Evolutionary conservation across 805 yeast species (phyloP).

Genomic region (Jamesozyma hellenica): DNA sequence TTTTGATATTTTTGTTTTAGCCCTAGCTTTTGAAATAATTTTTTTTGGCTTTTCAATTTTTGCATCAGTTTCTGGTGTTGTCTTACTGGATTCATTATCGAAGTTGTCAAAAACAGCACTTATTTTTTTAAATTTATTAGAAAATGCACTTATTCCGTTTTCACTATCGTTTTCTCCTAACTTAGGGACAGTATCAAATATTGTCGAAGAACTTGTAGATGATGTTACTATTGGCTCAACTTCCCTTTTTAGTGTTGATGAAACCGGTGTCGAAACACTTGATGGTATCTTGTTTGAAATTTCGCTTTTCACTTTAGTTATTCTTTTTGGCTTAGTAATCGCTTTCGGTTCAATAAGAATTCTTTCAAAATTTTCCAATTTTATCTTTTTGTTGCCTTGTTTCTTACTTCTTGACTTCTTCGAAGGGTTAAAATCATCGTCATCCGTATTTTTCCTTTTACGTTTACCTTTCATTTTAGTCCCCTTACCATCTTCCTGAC

Average conservation of each 20-base stretch:
- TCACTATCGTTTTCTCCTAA: conserved; percentile 9
- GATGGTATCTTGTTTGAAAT: conserved; percentile 5
- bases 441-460: conserved; percentile 21
- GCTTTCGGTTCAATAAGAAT: conserved; percentile 21
- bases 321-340: conserved; percentile 16
- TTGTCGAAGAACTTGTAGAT: conserved; percentile 8
- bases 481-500: conserved; percentile 38
- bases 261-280: conserved; percentile 3
- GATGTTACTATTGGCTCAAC: not conserved
- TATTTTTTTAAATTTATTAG: conserved; percentile 26
- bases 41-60: conserved; percentile 1
- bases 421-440: conserved; percentile 26
- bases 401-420: conserved; percentile 17
- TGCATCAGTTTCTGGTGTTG: conserved; percentile 1
- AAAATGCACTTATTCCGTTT: conserved; percentile 20
- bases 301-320: conserved; percentile 20
- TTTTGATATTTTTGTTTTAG: conserved; percentile 2
- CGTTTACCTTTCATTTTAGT: conserved; percentile 32
- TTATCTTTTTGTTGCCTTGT: conserved; percentile 14
- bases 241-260: conserved; percentile 1
- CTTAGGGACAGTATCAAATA: conserved; percentile 13
- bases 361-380: conserved; percentile 23
- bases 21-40: not conserved
- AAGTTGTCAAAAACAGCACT: conserved; percentile 22
- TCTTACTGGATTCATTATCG: conserved; percentile 1